Conservation (phyloP, 129 eudicot species). For the Gnaphalium uliginosum region DNA sequence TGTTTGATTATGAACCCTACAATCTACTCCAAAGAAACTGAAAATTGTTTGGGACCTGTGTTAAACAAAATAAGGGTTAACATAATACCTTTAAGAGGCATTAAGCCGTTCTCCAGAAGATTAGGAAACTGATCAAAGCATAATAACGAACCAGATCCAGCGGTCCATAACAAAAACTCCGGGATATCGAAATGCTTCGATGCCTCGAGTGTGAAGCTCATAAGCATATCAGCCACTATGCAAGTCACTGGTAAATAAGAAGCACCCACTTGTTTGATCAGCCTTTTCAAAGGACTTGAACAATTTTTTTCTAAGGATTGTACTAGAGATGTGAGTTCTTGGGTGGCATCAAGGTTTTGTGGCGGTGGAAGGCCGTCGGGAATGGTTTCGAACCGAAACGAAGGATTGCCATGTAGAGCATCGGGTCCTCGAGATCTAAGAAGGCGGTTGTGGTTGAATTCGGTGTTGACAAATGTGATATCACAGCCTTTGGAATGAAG, state of each 20-base stretch:
- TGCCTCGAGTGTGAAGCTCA: conserved; percentile 17
- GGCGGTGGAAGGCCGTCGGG: conserved; percentile 26
- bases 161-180: conserved; percentile 3
- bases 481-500: conserved; percentile 1
- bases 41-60: no score
- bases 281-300: conserved; percentile 23
- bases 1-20: background rate
- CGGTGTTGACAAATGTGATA: background rate
- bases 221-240: conserved; percentile 7
- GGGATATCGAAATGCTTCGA: conserved; percentile 26
- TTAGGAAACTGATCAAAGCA: conserved; percentile 29
- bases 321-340: conserved; percentile 13
- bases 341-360: conserved; percentile 24
- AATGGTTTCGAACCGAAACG: conserved; percentile 36
- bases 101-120: conserved; percentile 23
- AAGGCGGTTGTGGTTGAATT: background rate
- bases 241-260: conserved; percentile 17
- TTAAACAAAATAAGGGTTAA: background rate
- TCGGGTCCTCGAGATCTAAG: conserved; percentile 11
- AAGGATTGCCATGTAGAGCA: conserved; percentile 21
- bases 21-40: background rate
- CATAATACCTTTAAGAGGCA: conserved; percentile 8
- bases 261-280: conserved; percentile 18
- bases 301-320: conserved; percentile 14
- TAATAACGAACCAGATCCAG: conserved; percentile 16